Percentiles rank a stretch among this genome's conserved stretches.
Evolutionary conservation across 2,329 filamentous ascomycete genomes (phyloP).

Genomic region (Setomelanomma holmii): DNA sequence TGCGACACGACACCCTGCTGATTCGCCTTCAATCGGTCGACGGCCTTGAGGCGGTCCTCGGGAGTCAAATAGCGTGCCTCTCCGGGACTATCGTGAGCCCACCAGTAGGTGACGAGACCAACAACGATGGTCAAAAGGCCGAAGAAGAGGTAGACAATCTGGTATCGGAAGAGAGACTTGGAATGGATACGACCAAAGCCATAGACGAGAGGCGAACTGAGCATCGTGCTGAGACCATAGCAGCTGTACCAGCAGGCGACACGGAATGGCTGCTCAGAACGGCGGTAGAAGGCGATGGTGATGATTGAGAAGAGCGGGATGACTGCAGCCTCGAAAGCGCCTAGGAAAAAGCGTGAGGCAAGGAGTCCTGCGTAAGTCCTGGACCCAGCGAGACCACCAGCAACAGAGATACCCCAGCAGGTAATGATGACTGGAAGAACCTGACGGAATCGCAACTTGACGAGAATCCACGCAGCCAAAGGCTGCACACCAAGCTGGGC

Average conservation of each 20-base stretch:
- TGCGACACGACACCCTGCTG: conserved; percentile 76
- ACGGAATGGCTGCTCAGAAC: conserved; percentile 29
- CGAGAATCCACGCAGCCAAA: conserved; percentile 58
- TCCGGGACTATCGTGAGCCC: conserved; percentile 63
- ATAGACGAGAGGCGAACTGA: conserved; percentile 67
- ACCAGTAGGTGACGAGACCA: conserved; percentile 51
- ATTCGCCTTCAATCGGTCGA: conserved; percentile 75
- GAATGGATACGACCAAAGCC: conserved; percentile 65
- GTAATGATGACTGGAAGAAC: conserved; percentile 29
- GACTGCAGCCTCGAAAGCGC: conserved; percentile 36
- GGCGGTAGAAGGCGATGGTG: conserved; percentile 32
- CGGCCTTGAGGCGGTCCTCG: conserved; percentile 70
- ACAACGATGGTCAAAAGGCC: conserved; percentile 51
- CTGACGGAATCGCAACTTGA: conserved; percentile 49
- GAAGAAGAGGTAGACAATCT: conserved; percentile 59
- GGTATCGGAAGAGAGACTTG: conserved; percentile 66
- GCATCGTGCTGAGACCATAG: conserved; percentile 66
- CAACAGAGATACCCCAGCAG: conserved; percentile 58
- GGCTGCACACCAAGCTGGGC: conserved; percentile 61
- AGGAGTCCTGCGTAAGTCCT: conserved; percentile 27
- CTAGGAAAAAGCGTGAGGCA: conserved; percentile 30
- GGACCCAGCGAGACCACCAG: conserved; percentile 29
- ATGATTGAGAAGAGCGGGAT: conserved; percentile 35
- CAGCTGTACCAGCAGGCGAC: conserved; percentile 68
- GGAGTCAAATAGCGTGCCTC: conserved; percentile 67